Conservation (phyloP, 345 rosid species). For the Turritis glabra region DNA sequence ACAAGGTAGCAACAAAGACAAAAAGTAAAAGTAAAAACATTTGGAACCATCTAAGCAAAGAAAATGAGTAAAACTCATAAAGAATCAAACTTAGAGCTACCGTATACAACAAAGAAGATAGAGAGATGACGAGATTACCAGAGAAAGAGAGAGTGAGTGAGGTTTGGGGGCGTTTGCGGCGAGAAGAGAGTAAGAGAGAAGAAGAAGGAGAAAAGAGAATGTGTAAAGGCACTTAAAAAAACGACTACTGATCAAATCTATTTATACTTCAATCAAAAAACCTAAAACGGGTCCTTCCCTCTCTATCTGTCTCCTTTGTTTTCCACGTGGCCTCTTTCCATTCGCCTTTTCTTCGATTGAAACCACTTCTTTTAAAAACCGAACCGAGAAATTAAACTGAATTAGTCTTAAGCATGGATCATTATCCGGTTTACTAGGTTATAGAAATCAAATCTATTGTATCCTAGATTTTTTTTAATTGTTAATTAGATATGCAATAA, state of each 20-base stretch:
- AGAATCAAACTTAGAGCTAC: background rate
- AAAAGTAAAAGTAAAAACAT: background rate
- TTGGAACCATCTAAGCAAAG: constrained; percentile 14
- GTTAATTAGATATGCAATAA: background rate
- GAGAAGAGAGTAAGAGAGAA: constrained; percentile 30
- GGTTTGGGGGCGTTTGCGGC: constrained; percentile 23
- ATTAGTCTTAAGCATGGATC: background rate
- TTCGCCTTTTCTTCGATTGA: background rate
- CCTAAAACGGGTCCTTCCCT: constrained; percentile 41
- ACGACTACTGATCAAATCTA: constrained; percentile 27
- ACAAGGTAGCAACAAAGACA: background rate
- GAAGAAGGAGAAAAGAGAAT: constrained; percentile 30
- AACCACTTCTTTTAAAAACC: background rate
- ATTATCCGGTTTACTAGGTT: constrained; percentile 34
- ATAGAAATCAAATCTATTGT: background rate
- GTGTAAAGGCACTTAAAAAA: constrained; percentile 42
- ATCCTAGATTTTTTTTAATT: background rate
- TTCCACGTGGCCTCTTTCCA: constrained; percentile 18
- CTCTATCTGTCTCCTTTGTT: constrained; percentile 34
- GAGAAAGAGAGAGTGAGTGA: background rate
- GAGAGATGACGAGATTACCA: constrained; percentile 32
- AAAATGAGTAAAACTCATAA: background rate
- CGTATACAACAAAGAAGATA: background rate
- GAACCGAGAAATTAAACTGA: constrained; percentile 15
- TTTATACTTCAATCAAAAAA: constrained; percentile 37